Evolutionary conservation across 2,329 filamentous ascomycete genomes (phyloP), one percentile per base, ranked within the genome.

Genomic region (Nannizziopsis barbatae): DNA sequence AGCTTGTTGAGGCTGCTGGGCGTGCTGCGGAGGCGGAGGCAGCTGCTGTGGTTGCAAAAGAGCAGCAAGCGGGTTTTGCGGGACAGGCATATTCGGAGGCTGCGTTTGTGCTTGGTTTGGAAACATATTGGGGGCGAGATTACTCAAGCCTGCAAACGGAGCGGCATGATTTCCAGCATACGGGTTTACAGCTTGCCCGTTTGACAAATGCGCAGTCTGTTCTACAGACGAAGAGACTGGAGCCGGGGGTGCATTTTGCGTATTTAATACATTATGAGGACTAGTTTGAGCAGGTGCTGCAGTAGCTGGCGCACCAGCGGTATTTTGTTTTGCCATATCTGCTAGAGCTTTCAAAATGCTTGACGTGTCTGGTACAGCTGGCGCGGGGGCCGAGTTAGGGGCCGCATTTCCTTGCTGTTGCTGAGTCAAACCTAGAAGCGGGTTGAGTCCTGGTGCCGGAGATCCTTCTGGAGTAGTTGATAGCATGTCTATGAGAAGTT

Each of bases 301-400:
- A 47, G 68, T 58, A 18, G 65, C 58, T 51, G 65, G 56, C 45
- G 75, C 68, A 41, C 72, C 67, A 33, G 74, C 66, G 52, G 77
- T 77, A 63, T 81, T 87, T 65, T 86, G 83, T 55, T 84, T 83
- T 35, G 84, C 84, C 68, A 92, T 84, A 60, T 85, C 86, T 55
- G 85, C 84, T 54, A 92, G 75, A 39, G 83, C 83, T 63, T 85
- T 84, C 66, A 89, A 74, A 57, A 92, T 88, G 55, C 80, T 75
- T 36, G 75, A 75, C 31, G 75, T 77, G 56, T 76, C 82, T 52
- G 72, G 74, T 49, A 74, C 63, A 51, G 67, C 57, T 44, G 58
- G 59, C 52, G 59, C 53, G 33, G 58, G 45, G 10, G 52, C 45
- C 42, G 54, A 49, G 39, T 57, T 46, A 22, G 57, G 53, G 43